phyloP scores from a whole-genome alignment of 1,139 yeast genomes.

The Candida frijolesensis region DNA sequence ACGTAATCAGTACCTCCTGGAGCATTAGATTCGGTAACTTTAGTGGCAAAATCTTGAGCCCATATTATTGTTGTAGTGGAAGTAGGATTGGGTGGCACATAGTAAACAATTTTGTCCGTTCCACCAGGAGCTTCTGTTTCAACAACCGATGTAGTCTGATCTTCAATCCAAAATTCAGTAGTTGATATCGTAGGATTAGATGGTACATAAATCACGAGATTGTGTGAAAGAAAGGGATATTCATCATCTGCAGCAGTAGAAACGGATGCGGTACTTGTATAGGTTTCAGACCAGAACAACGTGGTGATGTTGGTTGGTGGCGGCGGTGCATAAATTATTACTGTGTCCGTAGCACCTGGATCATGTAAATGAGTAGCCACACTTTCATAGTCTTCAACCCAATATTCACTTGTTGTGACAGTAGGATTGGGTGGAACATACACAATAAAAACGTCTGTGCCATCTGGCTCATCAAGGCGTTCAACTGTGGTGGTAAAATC shows the following conservation, averaged over 20 bases:
- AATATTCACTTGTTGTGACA: conserved; percentile 1
- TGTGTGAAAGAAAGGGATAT: too few relatives aligned
- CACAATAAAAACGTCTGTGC: conserved; percentile 19
- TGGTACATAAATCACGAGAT: conserved; percentile 15
- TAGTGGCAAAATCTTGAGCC: conserved; percentile 6
- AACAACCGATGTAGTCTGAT: conserved; percentile 14
- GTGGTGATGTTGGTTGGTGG: conserved; percentile 16
- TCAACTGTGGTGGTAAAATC: conserved; percentile 14
- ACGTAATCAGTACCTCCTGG: conserved; percentile 20
- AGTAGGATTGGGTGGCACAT: conserved; percentile 20
- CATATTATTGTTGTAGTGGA: conserved; percentile 15
- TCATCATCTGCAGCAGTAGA: conserved; percentile 10
- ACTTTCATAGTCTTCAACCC: conserved; percentile 9
- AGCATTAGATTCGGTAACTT: conserved; percentile 13
- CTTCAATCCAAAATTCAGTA: conserved; percentile 4
- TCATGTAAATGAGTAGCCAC: conserved; percentile 10
- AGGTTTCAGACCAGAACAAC: conserved; percentile 11
- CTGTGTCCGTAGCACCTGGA: conserved; percentile 20
- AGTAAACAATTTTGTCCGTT: conserved; percentile 21
- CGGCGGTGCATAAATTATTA: conserved; percentile 21
- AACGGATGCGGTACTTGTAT: conserved; percentile 9
- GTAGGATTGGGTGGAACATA: conserved; percentile 13
- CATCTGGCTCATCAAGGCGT: conserved; percentile 12
- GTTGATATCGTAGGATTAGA: conserved; percentile 7
- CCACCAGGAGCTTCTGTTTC: conserved; percentile 12